Percentiles rank a stretch among this genome's conserved stretches.
Conservation (phyloP, 202 grass and related monocot species). For the Carex arenaria region DNA sequence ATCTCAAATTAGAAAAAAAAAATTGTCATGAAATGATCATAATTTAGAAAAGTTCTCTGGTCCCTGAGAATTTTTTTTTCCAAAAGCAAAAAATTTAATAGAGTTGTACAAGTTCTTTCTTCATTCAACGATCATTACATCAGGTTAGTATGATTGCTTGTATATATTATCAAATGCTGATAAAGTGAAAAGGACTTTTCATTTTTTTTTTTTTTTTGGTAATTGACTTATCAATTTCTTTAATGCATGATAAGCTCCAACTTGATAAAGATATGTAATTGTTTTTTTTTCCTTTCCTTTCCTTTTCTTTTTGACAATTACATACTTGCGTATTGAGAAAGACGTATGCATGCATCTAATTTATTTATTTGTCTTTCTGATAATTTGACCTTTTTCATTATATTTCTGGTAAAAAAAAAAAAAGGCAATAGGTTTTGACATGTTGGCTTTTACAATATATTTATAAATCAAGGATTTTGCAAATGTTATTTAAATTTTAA, state of each 20-base stretch:
- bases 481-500: not conserved
- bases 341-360: not conserved
- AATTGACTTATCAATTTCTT: not conserved
- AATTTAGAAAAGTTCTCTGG: not conserved
- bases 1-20: not conserved
- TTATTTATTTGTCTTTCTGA: not conserved
- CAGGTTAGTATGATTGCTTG: conserved; percentile 4
- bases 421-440: not conserved
- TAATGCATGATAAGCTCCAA: not conserved
- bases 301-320: not conserved
- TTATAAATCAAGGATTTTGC: not conserved
- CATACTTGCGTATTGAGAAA: not conserved
- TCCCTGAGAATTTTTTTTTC: not conserved
- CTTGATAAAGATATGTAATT: not conserved
- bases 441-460: not conserved
- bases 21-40: not conserved
- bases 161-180: conserved; percentile 1
- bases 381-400: not conserved
- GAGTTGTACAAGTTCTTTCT: not conserved
- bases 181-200: conserved; percentile 1
- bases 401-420: not conserved
- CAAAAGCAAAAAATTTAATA: conserved; percentile 2
- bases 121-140: not conserved
- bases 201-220: not conserved
- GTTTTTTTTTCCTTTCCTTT: not conserved